These are phyloP conservation scores for Casaregolazyma suthepensis DNA, from an alignment of 1,139 yeast species.

Conservation along the genomic window DNA sequence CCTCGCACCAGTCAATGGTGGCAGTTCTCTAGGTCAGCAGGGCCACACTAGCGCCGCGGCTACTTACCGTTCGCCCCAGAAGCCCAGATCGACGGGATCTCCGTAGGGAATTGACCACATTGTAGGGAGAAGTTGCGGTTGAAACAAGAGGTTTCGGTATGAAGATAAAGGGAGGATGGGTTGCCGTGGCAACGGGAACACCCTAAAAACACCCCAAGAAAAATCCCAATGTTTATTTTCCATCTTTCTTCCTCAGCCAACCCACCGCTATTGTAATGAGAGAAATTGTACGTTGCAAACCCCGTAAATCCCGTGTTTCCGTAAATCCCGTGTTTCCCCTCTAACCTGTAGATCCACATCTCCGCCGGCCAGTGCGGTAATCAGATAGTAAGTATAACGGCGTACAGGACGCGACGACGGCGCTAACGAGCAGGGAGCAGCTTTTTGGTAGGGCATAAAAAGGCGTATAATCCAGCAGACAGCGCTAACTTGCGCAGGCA, in stretches of 20 bases:
- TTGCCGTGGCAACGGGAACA: constrained; percentile 6
- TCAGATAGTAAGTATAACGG: constrained; percentile 64
- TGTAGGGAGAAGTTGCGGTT: no score
- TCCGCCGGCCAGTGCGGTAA: constrained; percentile 99
- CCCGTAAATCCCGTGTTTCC: no score
- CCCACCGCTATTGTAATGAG: constrained; percentile 16
- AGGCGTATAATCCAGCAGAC: not conserved
- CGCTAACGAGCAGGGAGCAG: constrained; percentile 59
- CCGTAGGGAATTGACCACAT: constrained; percentile 26
- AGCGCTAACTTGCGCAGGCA: constrained; percentile 45
- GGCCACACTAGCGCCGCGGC: constrained; percentile 18
- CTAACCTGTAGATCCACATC: constrained; percentile 61
- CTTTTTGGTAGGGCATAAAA: constrained; percentile 61
- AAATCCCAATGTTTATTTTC: not conserved
- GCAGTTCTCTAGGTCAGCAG: constrained; percentile 33
- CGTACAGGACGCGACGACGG: not conserved
- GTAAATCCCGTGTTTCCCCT: not conserved
- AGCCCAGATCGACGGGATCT: constrained; percentile 26
- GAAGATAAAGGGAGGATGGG: not conserved
- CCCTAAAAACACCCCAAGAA: no score
- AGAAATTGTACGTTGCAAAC: constrained; percentile 24
- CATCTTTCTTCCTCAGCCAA: not conserved
- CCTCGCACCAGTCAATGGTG: constrained; percentile 96
- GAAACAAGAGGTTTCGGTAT: not conserved
- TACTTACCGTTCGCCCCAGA: constrained; percentile 30